phyloP scores from a whole-genome alignment of 179 eudicot genomes.

The Silene coronaria region DNA sequence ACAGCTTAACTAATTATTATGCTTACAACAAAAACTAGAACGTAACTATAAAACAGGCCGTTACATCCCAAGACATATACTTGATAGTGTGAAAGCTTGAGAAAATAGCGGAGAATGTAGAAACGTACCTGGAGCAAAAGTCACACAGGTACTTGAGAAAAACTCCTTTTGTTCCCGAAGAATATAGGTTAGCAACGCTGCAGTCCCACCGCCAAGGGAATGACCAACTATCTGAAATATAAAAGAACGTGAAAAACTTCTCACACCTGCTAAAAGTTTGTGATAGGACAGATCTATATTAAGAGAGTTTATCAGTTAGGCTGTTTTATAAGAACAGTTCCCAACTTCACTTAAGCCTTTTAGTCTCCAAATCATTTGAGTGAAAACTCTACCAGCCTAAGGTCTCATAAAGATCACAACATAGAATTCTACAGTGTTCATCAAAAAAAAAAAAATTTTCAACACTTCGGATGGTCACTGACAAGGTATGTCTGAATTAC shows the following conservation, averaged over 20 bases:
- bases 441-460: no score
- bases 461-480: not conserved
- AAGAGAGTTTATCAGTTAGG: not conserved
- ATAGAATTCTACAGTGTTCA: not conserved
- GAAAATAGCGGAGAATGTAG: not conserved
- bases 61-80: not conserved
- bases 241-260: constrained; percentile 10
- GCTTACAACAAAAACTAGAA: not conserved
- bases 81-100: not conserved
- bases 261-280: not conserved
- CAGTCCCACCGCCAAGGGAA: constrained; percentile 99
- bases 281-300: not conserved
- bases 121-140: constrained; percentile 85
- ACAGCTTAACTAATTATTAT: not conserved
- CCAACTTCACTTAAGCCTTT: not conserved
- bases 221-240: constrained; percentile 77
- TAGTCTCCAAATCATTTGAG: not conserved
- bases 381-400: not conserved
- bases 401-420: not conserved
- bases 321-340: not conserved
- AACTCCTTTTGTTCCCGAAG: constrained; percentile 84
- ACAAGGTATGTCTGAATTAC: not conserved
- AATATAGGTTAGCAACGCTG: constrained; percentile 86
- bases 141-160: constrained; percentile 52
- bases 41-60: not conserved